Percentiles rank a stretch among this genome's conserved stretches.
phyloP scores from a whole-genome alignment of 1,284 basidiomycete species.

The Peniophora sp. region DNA sequence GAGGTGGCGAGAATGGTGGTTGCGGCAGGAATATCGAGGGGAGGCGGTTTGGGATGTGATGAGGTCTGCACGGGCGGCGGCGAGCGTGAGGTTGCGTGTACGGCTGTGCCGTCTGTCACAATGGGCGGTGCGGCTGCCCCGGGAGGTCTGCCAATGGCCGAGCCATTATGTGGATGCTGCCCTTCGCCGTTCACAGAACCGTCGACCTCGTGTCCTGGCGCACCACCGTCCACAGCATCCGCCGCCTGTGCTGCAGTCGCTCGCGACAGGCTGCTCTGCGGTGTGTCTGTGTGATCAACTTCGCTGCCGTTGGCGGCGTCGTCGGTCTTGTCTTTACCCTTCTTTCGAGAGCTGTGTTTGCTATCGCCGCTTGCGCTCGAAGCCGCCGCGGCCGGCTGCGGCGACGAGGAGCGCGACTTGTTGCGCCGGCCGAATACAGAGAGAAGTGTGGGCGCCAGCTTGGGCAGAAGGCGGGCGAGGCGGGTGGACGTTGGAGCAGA shows the following conservation, averaged over 20 bases:
- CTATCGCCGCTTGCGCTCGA: slow-evolving; percentile 23
- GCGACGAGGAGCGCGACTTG: slow-evolving; percentile 64
- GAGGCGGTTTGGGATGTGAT: slow-evolving; percentile 30
- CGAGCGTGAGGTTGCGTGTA: slow-evolving; percentile 21
- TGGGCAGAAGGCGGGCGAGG: slow-evolving; percentile 24
- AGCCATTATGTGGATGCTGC: slow-evolving; percentile 21
- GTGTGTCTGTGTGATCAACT: slow-evolving; percentile 10
- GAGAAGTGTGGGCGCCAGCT: slow-evolving; percentile 74
- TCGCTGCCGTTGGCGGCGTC: slow-evolving; percentile 27
- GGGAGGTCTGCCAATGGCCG: slow-evolving; percentile 23
- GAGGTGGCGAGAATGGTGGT: slow-evolving; percentile 69
- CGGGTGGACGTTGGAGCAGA: not conserved
- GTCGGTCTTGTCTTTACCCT: slow-evolving; percentile 46
- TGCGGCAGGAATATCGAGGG: slow-evolving; percentile 69
- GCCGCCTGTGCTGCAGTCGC: slow-evolving; percentile 23
- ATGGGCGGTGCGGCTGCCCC: slow-evolving; percentile 22
- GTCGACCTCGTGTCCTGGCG: slow-evolving; percentile 28
- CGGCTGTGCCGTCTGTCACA: slow-evolving; percentile 28
- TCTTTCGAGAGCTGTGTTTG: slow-evolving; percentile 48
- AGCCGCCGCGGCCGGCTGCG: slow-evolving; percentile 25
- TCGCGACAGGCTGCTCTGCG: slow-evolving; percentile 37
- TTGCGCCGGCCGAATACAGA: slow-evolving; percentile 64
- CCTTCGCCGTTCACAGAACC: slow-evolving; percentile 43
- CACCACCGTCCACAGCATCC: slow-evolving; percentile 10
- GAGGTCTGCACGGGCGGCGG: slow-evolving; percentile 17